Base-by-base conservation (phyloP, 108 stramenopile species). In the Fistulifera pelliculosa region DNA sequence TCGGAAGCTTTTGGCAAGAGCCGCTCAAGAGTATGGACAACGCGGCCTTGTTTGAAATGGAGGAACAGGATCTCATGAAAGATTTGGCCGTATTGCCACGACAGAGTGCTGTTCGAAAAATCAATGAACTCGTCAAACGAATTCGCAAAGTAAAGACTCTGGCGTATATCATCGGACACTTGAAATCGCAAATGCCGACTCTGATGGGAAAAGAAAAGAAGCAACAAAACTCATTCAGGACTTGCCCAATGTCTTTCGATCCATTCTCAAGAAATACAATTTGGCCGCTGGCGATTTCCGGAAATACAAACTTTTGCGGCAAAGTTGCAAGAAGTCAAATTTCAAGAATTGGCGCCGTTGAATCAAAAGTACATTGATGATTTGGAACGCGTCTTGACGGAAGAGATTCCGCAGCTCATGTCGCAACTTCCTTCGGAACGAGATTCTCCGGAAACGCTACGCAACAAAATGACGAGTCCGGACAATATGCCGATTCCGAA, bases 121-220 rank as follows among this genome's bases (percentile, higher is more conserved):
- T 99, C 44, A 99, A 99, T 68, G 98, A 99, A 61, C 55, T 97
- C 12, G 97, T 99, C 48, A 99, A 99, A 70, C 87, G 98, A 21
- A 93, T 97, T 26, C 79, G 98, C 11, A 87, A 89, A 64, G 95
- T 96, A 45, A 95, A 96, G 70, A 87, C 94, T 0, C 79, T 97
- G 54, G 74, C 74, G 13, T 67, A 66, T 48, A 70, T 95, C 49
- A 85, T 99, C 47, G 88, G 93, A 55, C 71, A 98, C 70, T 77
- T 99, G 23, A 91, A 91, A 62, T 65, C 77, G 47, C 92, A 98
- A 76, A 96, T 99, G 97, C 98, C 98, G 13, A 60, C 86, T 23
- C 62, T 97, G 38, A 90, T 94, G 81, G 97, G 97, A 24, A 95
- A 97, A 52, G 81, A 90, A 61, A 95, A 97, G 77, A 98, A 97